These are phyloP conservation scores for Echites panduratus DNA, from an alignment of 257 asterid genomes.

Conservation along the genomic window DNA sequence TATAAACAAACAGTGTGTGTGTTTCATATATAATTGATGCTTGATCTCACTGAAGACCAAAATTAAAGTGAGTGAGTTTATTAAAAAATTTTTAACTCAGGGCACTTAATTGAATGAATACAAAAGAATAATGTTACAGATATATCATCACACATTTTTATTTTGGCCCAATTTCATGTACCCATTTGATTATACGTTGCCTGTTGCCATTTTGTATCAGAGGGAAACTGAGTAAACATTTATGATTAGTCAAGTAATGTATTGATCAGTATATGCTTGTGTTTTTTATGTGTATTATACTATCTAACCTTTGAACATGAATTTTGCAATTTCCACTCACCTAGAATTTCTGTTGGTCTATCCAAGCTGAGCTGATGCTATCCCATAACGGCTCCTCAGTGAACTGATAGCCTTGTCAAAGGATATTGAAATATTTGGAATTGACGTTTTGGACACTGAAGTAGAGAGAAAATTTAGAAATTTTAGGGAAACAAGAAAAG, in stretches of 20 bases:
- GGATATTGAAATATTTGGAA: slow-evolving; percentile 62
- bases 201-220: too few species aligned
- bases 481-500: slow-evolving; percentile 4
- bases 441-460: slow-evolving; percentile 63
- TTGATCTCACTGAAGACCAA: not conserved
- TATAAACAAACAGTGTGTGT: too few species aligned
- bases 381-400: slow-evolving; percentile 65
- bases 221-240: too few species aligned
- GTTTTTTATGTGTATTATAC: too few species aligned
- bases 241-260: too few species aligned
- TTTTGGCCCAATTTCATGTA: too few species aligned
- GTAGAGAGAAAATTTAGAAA: slow-evolving; percentile 2
- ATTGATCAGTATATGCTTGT: too few species aligned
- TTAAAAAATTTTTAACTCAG: too few species aligned
- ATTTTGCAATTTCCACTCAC: not conserved
- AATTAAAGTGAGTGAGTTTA: not conserved
- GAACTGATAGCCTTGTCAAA: slow-evolving; percentile 62
- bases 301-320: not conserved
- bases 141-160: too few species aligned
- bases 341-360: slow-evolving; percentile 17
- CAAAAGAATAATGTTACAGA: too few species aligned
- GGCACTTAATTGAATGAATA: too few species aligned
- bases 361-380: slow-evolving; percentile 40
- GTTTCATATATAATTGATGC: not conserved
- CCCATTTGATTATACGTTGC: too few species aligned